phyloP scores from a whole-genome alignment of 192 early-diverging fungal genomes.

The Coemansia sp. region DNA sequence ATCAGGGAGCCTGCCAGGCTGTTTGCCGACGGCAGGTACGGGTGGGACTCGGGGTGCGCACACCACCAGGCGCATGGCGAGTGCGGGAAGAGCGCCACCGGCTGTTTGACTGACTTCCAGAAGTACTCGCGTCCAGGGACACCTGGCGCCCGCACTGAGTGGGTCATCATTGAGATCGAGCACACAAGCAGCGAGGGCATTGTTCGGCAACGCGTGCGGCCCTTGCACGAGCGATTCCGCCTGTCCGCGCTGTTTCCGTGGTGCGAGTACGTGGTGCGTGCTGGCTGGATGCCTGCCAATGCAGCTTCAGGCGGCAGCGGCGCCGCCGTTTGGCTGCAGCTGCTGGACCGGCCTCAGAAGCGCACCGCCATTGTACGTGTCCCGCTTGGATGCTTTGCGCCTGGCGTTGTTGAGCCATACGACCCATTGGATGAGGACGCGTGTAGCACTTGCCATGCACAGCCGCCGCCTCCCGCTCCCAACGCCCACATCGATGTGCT shows the following conservation, averaged over 20 bases:
- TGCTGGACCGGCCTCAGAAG: slow-evolving; percentile 19
- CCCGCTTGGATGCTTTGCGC: slow-evolving; percentile 10
- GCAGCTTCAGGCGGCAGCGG: background rate
- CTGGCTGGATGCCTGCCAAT: slow-evolving; percentile 12
- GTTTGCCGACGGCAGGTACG: slow-evolving; percentile 11
- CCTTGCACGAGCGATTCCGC: background rate
- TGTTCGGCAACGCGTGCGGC: slow-evolving; percentile 5
- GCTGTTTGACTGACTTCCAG: slow-evolving; percentile 2
- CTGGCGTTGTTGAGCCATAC: background rate
- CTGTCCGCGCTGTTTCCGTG: slow-evolving; percentile 15
- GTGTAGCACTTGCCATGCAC: background rate
- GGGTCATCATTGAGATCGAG: slow-evolving; percentile 14
- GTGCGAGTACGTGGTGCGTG: slow-evolving; percentile 23
- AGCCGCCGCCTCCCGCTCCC: background rate
- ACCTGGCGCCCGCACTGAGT: slow-evolving; percentile 8
- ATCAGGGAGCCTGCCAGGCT: background rate
- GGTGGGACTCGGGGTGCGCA: slow-evolving; percentile 10
- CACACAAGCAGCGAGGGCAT: background rate
- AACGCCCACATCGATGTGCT: slow-evolving; percentile 12
- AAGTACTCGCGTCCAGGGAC: slow-evolving; percentile 24
- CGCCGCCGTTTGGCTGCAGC: slow-evolving; percentile 18
- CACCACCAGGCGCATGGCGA: background rate
- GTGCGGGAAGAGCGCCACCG: background rate
- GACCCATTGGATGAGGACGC: background rate
- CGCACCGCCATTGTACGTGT: slow-evolving; percentile 15